Conservation (phyloP, 768 basidiomycete species). For the Mycena galericulata region DNA sequence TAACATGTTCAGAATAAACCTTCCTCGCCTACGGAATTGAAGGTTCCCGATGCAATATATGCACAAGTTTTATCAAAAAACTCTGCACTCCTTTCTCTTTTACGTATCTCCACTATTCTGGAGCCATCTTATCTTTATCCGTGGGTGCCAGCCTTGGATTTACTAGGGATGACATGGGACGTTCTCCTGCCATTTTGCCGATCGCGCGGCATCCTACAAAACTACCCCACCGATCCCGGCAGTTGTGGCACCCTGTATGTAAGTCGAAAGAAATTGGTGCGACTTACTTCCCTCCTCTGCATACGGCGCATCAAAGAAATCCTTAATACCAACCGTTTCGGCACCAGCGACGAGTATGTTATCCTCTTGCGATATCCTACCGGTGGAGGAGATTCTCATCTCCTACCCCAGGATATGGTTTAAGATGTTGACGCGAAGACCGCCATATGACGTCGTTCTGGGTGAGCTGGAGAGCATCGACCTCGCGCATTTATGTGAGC, state of each 20-base stretch:
- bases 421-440: neutral
- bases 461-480: neutral
- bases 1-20: too few species aligned
- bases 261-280: neutral
- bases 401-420: neutral
- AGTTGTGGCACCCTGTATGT: neutral
- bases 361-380: too few species aligned
- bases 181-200: neutral
- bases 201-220: neutral
- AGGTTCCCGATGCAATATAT: neutral
- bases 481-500: neutral
- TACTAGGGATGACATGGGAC: conserved; percentile 5
- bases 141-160: neutral
- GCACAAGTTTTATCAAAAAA: neutral
- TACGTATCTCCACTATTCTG: neutral
- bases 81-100: neutral
- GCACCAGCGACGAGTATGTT: neutral
- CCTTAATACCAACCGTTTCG: neutral
- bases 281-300: neutral
- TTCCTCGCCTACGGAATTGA: too few species aligned
- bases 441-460: neutral
- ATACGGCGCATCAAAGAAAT: neutral
- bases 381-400: neutral
- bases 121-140: neutral
- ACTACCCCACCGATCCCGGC: neutral